Conservation (phyloP, 2,329 filamentous ascomycete genomes). For the Stemphylium lycopersici region DNA sequence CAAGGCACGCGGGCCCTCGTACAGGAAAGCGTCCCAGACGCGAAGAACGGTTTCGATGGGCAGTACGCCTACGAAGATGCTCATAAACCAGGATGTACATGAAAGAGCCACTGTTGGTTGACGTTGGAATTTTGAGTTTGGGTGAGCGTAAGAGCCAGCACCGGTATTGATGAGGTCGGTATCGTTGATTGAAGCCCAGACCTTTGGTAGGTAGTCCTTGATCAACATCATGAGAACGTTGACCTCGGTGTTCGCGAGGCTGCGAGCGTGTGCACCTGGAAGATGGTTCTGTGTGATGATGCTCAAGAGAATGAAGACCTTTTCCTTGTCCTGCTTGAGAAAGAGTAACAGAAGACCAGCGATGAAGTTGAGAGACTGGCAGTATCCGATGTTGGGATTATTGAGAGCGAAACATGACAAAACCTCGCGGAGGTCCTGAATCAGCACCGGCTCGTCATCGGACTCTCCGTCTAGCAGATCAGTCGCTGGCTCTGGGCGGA, state of each 20-base stretch:
- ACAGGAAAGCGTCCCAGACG: slow-evolving; percentile 96
- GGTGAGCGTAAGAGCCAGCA: slow-evolving; percentile 41
- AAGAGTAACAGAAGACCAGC: slow-evolving; percentile 89
- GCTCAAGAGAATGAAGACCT: slow-evolving; percentile 89
- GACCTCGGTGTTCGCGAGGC: slow-evolving; percentile 89
- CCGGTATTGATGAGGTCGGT: slow-evolving; percentile 59
- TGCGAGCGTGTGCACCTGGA: slow-evolving; percentile 89
- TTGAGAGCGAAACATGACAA: slow-evolving; percentile 89
- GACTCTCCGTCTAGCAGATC: slow-evolving; percentile 40
- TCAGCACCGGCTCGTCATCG: slow-evolving; percentile 72
- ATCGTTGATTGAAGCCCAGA: slow-evolving; percentile 90
- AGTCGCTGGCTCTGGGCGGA: slow-evolving; percentile 68
- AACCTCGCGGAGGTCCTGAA: slow-evolving; percentile 81
- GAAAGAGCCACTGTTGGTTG: slow-evolving; percentile 90
- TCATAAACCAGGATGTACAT: slow-evolving; percentile 98
- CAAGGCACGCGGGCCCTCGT: slow-evolving; percentile 90
- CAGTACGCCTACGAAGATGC: slow-evolving; percentile 88
- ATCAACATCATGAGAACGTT: slow-evolving; percentile 90
- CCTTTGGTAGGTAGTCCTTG: slow-evolving; percentile 77
- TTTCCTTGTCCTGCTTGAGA: slow-evolving; percentile 80
- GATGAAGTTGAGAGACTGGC: slow-evolving; percentile 93
- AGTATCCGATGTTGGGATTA: slow-evolving; percentile 91
- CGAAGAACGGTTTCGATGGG: slow-evolving; percentile 90
- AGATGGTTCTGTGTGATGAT: slow-evolving; percentile 89
- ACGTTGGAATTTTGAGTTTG: slow-evolving; percentile 51